phyloP scores from a whole-genome alignment of 2,329 filamentous ascomycete species.

The Reticulascus tulasneorum region DNA sequence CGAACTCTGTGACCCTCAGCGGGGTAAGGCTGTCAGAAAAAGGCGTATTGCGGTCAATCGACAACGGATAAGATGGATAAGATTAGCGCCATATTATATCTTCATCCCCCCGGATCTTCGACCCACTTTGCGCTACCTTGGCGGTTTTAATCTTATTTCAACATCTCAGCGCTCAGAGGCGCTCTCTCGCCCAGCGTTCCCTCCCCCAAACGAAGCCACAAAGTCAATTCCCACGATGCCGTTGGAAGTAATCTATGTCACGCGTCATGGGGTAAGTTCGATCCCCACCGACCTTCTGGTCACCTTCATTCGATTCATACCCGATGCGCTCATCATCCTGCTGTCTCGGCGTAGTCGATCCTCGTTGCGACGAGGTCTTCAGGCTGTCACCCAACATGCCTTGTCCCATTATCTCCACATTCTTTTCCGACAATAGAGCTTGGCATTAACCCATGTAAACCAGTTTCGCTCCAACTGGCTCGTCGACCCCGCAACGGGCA shows the following conservation, averaged over 20 bases:
- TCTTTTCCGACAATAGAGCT: slow-evolving; percentile 9
- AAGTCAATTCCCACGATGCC: slow-evolving; percentile 57
- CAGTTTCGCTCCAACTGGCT: slow-evolving; percentile 91
- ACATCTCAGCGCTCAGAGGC: too few species aligned
- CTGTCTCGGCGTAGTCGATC: slow-evolving; percentile 10
- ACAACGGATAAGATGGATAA: too few species aligned
- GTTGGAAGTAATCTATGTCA: slow-evolving; percentile 69
- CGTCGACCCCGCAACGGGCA: slow-evolving; percentile 75
- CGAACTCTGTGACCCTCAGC: too few species aligned
- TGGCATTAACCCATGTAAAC: slow-evolving; percentile 1
- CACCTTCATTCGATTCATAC: slow-evolving; percentile 10
- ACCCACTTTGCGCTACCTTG: too few species aligned
- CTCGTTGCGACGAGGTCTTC: slow-evolving; percentile 1
- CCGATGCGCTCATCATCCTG: too few species aligned
- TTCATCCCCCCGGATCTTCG: too few species aligned
- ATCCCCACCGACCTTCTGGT: slow-evolving; percentile 2
- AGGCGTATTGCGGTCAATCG: too few species aligned
- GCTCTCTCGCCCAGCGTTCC: too few species aligned
- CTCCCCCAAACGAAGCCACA: too few species aligned
- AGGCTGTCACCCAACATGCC: not conserved
- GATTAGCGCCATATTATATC: too few species aligned
- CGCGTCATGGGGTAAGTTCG: slow-evolving; percentile 67
- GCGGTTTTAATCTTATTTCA: too few species aligned
- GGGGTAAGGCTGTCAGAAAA: too few species aligned
- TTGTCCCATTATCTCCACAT: not conserved